phyloP scores from a whole-genome alignment of 495 filamentous ascomycete genomes.

The Coniosporium apollinis region DNA sequence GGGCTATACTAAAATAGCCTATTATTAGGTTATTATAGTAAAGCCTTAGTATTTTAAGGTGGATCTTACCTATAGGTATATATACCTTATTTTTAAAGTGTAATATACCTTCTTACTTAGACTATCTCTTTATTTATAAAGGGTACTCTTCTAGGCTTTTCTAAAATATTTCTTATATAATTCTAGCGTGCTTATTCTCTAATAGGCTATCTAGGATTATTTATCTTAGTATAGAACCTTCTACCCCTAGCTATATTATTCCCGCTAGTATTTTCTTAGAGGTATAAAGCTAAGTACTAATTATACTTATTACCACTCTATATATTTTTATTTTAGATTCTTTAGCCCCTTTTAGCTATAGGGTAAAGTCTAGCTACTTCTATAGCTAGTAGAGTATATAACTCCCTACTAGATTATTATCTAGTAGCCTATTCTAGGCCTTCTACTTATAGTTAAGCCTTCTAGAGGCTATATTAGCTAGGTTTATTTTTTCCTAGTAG shows the following conservation, averaged over 20 bases:
- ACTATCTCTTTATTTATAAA: neutral
- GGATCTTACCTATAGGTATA: neutral
- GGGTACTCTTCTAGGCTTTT: neutral
- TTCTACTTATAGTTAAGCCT: neutral
- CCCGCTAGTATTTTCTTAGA: too few relatives aligned
- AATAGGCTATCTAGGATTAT: too few relatives aligned
- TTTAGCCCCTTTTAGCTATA: neutral
- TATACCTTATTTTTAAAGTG: neutral
- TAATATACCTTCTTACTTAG: neutral
- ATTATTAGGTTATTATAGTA: constrained; percentile 3
- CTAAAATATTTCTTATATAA: neutral
- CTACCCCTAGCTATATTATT: too few relatives aligned
- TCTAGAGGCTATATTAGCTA: constrained; percentile 5
- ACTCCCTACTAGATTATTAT: too few relatives aligned
- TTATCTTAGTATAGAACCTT: too few relatives aligned
- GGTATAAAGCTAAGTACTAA: too few relatives aligned
- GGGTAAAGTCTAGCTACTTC: neutral
- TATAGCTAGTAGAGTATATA: constrained; percentile 5
- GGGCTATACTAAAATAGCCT: neutral
- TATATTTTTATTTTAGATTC: neutral
- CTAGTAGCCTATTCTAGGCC: constrained; percentile 2
- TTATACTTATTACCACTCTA: neutral
- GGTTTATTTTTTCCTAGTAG: constrained; percentile 5
- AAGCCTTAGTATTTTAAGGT: neutral
- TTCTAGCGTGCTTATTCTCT: neutral